phyloP scores from a whole-genome alignment of 495 filamentous ascomycete species.

The Rhypophila decipiens region DNA sequence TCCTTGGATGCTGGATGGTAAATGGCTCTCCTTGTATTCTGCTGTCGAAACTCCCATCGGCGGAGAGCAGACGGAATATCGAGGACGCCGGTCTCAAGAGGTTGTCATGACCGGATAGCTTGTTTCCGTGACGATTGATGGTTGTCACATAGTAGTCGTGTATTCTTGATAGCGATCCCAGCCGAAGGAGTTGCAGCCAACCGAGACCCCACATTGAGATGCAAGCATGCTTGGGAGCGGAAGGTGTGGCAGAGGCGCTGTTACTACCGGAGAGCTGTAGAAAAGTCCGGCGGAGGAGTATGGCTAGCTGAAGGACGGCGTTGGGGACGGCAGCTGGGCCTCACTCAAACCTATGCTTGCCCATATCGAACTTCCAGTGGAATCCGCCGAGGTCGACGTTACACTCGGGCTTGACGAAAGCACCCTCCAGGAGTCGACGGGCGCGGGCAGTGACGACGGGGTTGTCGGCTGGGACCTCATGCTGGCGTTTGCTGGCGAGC shows the following conservation, averaged over 20 bases:
- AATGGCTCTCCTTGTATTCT: no score
- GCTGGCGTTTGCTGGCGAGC: conserved; percentile 66
- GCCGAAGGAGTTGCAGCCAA: conserved; percentile 69
- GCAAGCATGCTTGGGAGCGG: conserved; percentile 88
- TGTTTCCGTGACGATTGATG: conserved; percentile 34
- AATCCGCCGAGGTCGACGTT: conserved; percentile 62
- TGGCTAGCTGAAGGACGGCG: conserved; percentile 72
- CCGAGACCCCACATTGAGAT: conserved; percentile 72
- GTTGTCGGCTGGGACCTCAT: conserved; percentile 69
- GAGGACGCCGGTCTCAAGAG: conserved; percentile 23
- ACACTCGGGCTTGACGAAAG: conserved; percentile 80
- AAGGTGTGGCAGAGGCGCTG: conserved; percentile 67
- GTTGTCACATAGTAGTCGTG: conserved; percentile 59
- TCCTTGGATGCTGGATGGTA: conserved; percentile 16
- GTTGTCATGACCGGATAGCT: conserved; percentile 35
- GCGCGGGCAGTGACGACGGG: conserved; percentile 50
- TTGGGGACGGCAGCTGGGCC: conserved; percentile 60
- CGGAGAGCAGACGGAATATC: no score
- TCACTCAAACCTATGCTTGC: no score
- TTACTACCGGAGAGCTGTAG: conserved; percentile 56
- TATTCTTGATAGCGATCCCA: conserved; percentile 69
- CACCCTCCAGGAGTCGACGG: conserved; percentile 90
- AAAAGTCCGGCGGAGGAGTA: conserved; percentile 59
- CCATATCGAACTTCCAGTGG: conserved; percentile 72
- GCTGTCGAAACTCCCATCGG: no score